These are phyloP conservation scores for Cucurbita argyrosperma DNA, from an alignment of 306 rosid genomes.

Conservation along the genomic window DNA sequence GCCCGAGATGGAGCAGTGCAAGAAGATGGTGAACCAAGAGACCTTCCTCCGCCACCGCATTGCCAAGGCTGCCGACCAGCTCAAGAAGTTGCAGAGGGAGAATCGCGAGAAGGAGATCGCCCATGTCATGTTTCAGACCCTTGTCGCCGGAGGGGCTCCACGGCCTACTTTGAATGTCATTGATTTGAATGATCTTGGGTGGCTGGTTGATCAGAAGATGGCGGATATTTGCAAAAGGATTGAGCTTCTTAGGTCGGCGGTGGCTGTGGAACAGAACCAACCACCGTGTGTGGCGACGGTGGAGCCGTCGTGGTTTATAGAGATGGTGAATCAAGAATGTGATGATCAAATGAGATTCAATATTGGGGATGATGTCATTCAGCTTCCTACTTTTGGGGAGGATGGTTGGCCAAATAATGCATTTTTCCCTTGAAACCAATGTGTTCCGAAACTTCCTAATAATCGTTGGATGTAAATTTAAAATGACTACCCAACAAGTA, in stretches of 20 bases:
- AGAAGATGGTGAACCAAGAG: slow-evolving; percentile 27
- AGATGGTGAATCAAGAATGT: background rate
- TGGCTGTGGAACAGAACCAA: no score
- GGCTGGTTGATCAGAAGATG: slow-evolving; percentile 13
- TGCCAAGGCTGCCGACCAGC: slow-evolving; percentile 12
- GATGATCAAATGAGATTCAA: slow-evolving; percentile 1
- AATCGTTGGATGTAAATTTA: no score
- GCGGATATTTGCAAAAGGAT: slow-evolving; percentile 1
- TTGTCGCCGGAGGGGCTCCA: background rate
- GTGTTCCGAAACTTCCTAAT: background rate
- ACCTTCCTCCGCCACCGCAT: slow-evolving; percentile 19
- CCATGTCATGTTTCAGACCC: slow-evolving; percentile 9
- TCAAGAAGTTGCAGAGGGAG: slow-evolving; percentile 13
- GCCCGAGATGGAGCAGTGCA: slow-evolving; percentile 21
- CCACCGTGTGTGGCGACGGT: background rate
- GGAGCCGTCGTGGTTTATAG: slow-evolving; percentile 12
- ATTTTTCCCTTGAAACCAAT: background rate
- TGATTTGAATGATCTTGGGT: slow-evolving; percentile 17
- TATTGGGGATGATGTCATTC: slow-evolving; percentile 5
- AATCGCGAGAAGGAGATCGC: slow-evolving; percentile 20
- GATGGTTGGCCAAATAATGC: slow-evolving; percentile 1
- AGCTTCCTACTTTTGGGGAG: background rate
- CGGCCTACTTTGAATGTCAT: background rate
- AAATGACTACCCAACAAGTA: no score
- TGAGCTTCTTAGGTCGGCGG: background rate